Percentiles rank a stretch among this genome's conserved stretches.
phyloP scores from a whole-genome alignment of 306 rosid genomes.

The Coriaria nepalensis region DNA sequence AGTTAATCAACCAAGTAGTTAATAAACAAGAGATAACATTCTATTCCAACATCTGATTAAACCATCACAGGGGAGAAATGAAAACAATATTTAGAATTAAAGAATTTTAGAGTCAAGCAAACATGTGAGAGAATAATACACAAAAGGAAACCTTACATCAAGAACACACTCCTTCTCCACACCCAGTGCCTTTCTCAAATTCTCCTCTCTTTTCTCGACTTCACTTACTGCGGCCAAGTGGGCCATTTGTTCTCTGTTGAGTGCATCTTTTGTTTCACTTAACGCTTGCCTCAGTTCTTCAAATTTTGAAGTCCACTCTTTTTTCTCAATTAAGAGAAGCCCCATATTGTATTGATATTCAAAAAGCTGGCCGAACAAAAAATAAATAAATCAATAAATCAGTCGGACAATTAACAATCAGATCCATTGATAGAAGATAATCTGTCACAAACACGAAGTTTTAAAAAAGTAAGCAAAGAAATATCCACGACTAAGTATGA shows the following conservation, averaged over 20 bases:
- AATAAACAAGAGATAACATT: neutral
- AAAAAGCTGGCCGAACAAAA: conserved; percentile 46
- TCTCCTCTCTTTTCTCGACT: conserved; percentile 73
- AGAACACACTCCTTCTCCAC: conserved; percentile 89
- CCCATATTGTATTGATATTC: conserved; percentile 97
- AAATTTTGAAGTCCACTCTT: conserved; percentile 63
- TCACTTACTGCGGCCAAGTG: conserved; percentile 64
- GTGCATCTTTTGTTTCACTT: conserved; percentile 49
- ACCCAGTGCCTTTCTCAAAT: conserved; percentile 77
- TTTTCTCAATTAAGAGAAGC: conserved; percentile 90
- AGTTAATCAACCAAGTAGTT: too few relatives aligned
- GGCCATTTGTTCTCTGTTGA: conserved; percentile 53
- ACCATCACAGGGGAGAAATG: neutral
- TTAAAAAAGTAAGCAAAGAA: too few relatives aligned
- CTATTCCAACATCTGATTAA: neutral
- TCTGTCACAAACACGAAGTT: too few relatives aligned
- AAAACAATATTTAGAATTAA: neutral
- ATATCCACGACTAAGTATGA: neutral
- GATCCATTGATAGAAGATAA: neutral
- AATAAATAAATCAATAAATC: neutral
- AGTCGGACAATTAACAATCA: conserved; percentile 6
- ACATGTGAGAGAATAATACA: neutral
- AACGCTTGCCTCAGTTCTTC: conserved; percentile 44
- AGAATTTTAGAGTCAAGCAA: neutral
- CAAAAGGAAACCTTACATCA: conserved; percentile 59